These are phyloP conservation scores for Arabidopsis thaliana DNA, from an alignment of 345 rosid genomes.

Conservation along the genomic window TAIR10.1 NC_003075.7:536001-536500, in stretches of 20 bases:
- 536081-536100: slow-evolving; percentile 35
- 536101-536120: slow-evolving; percentile 48
- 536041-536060: slow-evolving; percentile 46
- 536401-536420: slow-evolving; percentile 43
- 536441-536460: slow-evolving; percentile 93
- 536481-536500: slow-evolving; percentile 66
- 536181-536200: slow-evolving; percentile 2
- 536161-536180: slow-evolving; percentile 6
- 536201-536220: slow-evolving; percentile 34
- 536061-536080: slow-evolving; percentile 52
- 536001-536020: slow-evolving; percentile 54
- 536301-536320: slow-evolving; percentile 53
- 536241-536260: slow-evolving; percentile 32
- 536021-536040: slow-evolving; percentile 52
- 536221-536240: slow-evolving; percentile 45
- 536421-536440: slow-evolving; percentile 88
- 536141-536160: background rate
- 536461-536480: slow-evolving; percentile 81
- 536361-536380: background rate
- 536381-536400: slow-evolving; percentile 12
- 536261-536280: slow-evolving; percentile 61
- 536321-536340: slow-evolving; percentile 62
- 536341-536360: background rate
- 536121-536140: background rate
- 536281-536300: slow-evolving; percentile 44